phyloP scores from a whole-genome alignment of 768 basidiomycete species.

The Kwoniella newhampshirensis region DNA sequence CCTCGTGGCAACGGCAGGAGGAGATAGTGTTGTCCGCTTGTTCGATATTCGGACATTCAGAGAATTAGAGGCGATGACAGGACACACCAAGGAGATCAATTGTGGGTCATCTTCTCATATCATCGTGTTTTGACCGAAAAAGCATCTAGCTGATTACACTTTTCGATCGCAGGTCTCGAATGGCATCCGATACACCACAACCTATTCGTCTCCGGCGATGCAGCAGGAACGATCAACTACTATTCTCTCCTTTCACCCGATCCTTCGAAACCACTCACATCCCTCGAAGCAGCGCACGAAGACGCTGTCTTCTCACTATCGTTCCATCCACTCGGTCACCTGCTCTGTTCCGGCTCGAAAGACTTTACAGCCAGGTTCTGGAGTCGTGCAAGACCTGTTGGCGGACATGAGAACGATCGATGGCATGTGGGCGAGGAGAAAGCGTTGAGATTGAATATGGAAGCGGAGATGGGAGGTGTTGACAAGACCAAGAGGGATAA shows the following conservation, averaged over 20 bases:
- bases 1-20: slow-evolving; percentile 86
- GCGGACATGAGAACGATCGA: slow-evolving; percentile 49
- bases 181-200: slow-evolving; percentile 93
- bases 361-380: slow-evolving; percentile 99
- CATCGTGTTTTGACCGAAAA: not conserved
- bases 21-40: slow-evolving; percentile 90
- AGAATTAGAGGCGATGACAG: slow-evolving; percentile 84
- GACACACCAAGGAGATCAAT: slow-evolving; percentile 98
- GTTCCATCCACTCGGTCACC: slow-evolving; percentile 92
- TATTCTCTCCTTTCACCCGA: slow-evolving; percentile 73
- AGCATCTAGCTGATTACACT: not conserved
- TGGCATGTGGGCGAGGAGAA: slow-evolving; percentile 50
- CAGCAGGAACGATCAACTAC: slow-evolving; percentile 89
- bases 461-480: slow-evolving; percentile 13
- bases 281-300: slow-evolving; percentile 94
- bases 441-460: slow-evolving; percentile 29
- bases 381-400: slow-evolving; percentile 61
- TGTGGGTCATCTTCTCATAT: slow-evolving; percentile 60
- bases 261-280: slow-evolving; percentile 69
- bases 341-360: slow-evolving; percentile 91
- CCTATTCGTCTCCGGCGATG: slow-evolving; percentile 87
- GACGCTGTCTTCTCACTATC: slow-evolving; percentile 94
- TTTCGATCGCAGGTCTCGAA: slow-evolving; percentile 65
- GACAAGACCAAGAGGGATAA: not conserved
- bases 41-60: slow-evolving; percentile 99